phyloP scores from a whole-genome alignment of 352 stramenopile species.

The Pythium dissotocum region DNA sequence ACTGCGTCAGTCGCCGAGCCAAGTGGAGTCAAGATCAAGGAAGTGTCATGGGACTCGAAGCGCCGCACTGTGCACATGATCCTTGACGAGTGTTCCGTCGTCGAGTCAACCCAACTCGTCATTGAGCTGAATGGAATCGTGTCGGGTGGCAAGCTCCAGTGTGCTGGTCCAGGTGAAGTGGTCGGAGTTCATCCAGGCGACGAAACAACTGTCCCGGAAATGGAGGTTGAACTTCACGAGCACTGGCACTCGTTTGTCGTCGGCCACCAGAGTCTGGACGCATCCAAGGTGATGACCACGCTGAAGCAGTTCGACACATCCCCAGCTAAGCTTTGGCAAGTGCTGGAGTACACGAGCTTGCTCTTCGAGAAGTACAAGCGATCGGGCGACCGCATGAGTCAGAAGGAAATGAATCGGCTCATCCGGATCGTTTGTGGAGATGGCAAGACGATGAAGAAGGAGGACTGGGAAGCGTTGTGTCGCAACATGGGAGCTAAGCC shows the following conservation, averaged over 20 bases:
- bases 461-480: constrained; percentile 42
- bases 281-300: constrained; percentile 41
- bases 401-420: constrained; percentile 40
- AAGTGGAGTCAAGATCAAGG: constrained; percentile 28
- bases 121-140: constrained; percentile 41
- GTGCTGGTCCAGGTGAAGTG: constrained; percentile 49
- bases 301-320: constrained; percentile 53
- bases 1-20: constrained; percentile 32
- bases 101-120: constrained; percentile 28
- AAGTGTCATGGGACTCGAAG: constrained; percentile 54
- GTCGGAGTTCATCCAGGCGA: constrained; percentile 31
- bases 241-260: constrained; percentile 62
- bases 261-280: constrained; percentile 45
- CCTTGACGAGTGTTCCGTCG: constrained; percentile 37
- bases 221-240: constrained; percentile 51
- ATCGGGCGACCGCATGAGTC: constrained; percentile 27
- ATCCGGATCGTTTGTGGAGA: constrained; percentile 42
- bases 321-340: constrained; percentile 45
- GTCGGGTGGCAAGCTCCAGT: constrained; percentile 23
- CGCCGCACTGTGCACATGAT: constrained; percentile 39
- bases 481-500: constrained; percentile 38
- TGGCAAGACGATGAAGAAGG: constrained; percentile 27
- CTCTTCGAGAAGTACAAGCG: constrained; percentile 53
- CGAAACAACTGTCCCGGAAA: constrained; percentile 25
- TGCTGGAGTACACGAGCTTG: constrained; percentile 55